Evolutionary conservation across 192 early-diverging fungal species (phyloP), one percentile per base, ranked within the genome.

Genomic region (Gigaspora rosea): DNA sequence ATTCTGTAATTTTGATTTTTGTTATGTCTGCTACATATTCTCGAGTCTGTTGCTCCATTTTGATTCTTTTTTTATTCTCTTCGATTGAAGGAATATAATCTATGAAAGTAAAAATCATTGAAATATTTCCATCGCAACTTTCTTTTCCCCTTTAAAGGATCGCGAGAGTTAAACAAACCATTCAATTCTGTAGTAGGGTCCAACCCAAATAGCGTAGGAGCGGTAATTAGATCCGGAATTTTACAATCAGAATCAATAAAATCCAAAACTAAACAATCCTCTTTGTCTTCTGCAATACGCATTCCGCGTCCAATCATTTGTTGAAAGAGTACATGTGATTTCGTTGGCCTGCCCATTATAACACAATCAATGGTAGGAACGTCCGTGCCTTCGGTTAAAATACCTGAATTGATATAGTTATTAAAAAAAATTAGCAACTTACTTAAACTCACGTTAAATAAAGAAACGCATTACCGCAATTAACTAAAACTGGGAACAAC

Each of bases 271-370:
- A 95, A 80, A 73, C 97, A 97, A 73, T 94, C 86, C 3, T 80
- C 71, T 79, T 98, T 98, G 1, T 78, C 86, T 13, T 79, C 72
- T 64, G 78, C 75, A 13, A 87, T 62, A 3, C 96, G 87, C 89
- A 98, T 86, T 1, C 97, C 97, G 36, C 97, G 90, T 13, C 97
- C 97, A 49, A 98, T 79, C 97, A 98, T 98, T 84, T 98, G 97
- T 73, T 94, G 93, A 85, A 97, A 91, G 70, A 98, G 85, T 33
- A 90, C 90, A n/a, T 86, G 81, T 50, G 94, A 95, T 41, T 86
- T 83, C 10, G 97, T 98, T 0, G 95, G 97, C 4, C 95, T 80
- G 1, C 92, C 93, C 86, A 97, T 88, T 10, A 98, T 78, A 20
- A 98, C 85, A 66, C 92, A 95, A 74, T 98, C 97, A 41, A 98